Evolutionary conservation across 257 asterid genomes (phyloP).

Genomic region (Penstemon barbatus): DNA sequence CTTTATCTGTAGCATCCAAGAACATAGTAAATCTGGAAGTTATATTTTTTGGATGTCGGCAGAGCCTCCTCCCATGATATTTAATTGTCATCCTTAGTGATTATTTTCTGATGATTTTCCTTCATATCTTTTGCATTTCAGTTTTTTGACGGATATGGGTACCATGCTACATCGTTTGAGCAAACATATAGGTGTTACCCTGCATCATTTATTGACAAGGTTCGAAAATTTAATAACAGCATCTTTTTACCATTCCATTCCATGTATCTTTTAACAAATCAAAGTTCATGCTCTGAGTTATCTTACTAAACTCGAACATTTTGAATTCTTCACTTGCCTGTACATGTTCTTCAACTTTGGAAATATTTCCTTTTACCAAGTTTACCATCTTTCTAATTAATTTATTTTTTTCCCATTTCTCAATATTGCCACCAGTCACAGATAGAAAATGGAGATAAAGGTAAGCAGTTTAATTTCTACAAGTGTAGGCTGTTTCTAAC

Average conservation of each 20-base stretch:
- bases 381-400: slow-evolving; percentile 20
- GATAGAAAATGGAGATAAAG: slow-evolving; percentile 93
- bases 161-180: slow-evolving; percentile 90
- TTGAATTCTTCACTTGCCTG: too few species aligned
- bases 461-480: slow-evolving; percentile 40
- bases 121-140: slow-evolving; percentile 40
- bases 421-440: slow-evolving; percentile 79
- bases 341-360: neutral
- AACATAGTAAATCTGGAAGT: too few species aligned
- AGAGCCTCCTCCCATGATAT: too few species aligned
- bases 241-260: slow-evolving; percentile 6
- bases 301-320: too few species aligned
- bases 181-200: slow-evolving; percentile 95
- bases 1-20: too few species aligned
- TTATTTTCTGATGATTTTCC: slow-evolving; percentile 16
- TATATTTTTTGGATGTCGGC: too few species aligned
- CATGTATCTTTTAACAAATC: slow-evolving; percentile 10
- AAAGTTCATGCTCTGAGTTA: neutral
- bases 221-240: slow-evolving; percentile 29
- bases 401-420: neutral
- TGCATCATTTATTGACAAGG: slow-evolving; percentile 97
- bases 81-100: neutral
- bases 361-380: neutral
- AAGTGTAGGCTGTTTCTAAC: neutral
- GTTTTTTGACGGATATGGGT: slow-evolving; percentile 92